phyloP scores from a whole-genome alignment of 768 basidiomycete species.

The Lenzites betulinus region DNA sequence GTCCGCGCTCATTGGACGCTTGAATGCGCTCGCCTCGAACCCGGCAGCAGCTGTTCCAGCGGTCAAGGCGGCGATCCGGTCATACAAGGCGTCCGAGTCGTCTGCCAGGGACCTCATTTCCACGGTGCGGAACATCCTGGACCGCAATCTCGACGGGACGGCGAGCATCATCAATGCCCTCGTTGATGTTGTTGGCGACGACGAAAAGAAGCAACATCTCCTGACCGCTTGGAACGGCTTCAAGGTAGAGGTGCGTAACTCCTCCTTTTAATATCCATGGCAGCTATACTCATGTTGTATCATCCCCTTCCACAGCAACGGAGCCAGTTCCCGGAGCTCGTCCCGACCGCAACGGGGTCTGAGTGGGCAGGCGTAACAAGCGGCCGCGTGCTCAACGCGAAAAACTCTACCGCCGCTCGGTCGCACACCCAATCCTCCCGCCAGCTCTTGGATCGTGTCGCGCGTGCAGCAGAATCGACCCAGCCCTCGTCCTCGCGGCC shows the following conservation, averaged over 20 bases:
- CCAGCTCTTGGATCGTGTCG: slow-evolving; percentile 85
- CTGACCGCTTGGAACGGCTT: slow-evolving; percentile 82
- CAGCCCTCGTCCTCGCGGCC: slow-evolving; percentile 33
- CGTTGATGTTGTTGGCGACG: slow-evolving; percentile 79
- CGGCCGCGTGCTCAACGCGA: slow-evolving; percentile 83
- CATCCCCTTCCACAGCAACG: slow-evolving; percentile 83
- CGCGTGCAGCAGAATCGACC: slow-evolving; percentile 65
- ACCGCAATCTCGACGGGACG: slow-evolving; percentile 68
- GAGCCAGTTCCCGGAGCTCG: slow-evolving; percentile 80
- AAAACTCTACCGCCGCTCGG: slow-evolving; percentile 66
- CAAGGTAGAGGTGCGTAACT: slow-evolving; percentile 65
- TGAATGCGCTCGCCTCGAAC: slow-evolving; percentile 60
- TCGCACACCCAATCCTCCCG: slow-evolving; percentile 59
- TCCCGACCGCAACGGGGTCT: slow-evolving; percentile 55
- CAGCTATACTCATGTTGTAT: too few species aligned
- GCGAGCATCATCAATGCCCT: slow-evolving; percentile 71
- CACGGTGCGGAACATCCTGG: slow-evolving; percentile 82
- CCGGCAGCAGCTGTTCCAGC: slow-evolving; percentile 59
- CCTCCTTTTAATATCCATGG: too few species aligned
- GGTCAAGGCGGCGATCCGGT: slow-evolving; percentile 74
- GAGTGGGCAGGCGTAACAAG: slow-evolving; percentile 80
- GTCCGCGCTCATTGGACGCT: slow-evolving; percentile 60
- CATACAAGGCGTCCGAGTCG: slow-evolving; percentile 76
- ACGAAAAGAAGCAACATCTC: slow-evolving; percentile 80
- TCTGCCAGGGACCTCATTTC: slow-evolving; percentile 84